phyloP scores from a whole-genome alignment of 176 grass and related monocot genomes.

The Aegilops tauschii region DNA sequence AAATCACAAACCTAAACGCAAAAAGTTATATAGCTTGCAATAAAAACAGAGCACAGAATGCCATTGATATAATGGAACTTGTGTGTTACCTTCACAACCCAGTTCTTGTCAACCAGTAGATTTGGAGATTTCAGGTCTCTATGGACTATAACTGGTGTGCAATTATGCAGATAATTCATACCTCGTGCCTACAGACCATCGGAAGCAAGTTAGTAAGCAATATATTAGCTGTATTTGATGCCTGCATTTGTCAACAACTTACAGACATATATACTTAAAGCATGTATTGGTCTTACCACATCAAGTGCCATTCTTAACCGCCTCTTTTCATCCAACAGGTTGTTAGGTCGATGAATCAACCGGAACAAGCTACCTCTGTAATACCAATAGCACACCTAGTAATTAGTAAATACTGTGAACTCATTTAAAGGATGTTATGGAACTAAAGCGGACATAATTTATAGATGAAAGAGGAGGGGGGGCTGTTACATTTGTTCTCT shows the following conservation, averaged over 20 bases:
- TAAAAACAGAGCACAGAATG: slow-evolving; percentile 5
- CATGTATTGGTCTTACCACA: slow-evolving; percentile 61
- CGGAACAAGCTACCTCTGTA: slow-evolving; percentile 93
- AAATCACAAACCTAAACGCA: slow-evolving; percentile 91
- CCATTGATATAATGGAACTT: slow-evolving; percentile 28
- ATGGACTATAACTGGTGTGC: slow-evolving; percentile 91
- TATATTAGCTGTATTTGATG: background rate
- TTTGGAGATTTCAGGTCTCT: slow-evolving; percentile 98
- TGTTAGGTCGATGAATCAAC: slow-evolving; percentile 93
- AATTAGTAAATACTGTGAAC: slow-evolving; percentile 19
- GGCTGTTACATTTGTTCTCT: slow-evolving; percentile 7
- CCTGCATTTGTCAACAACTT: slow-evolving; percentile 20
- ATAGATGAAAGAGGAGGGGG: slow-evolving; percentile 2
- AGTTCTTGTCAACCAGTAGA: slow-evolving; percentile 96
- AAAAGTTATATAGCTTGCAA: slow-evolving; percentile 19
- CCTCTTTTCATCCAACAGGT: slow-evolving; percentile 86
- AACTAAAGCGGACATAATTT: slow-evolving; percentile 20
- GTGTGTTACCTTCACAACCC: slow-evolving; percentile 94
- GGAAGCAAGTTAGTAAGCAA: slow-evolving; percentile 29
- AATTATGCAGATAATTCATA: slow-evolving; percentile 99
- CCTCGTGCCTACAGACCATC: slow-evolving; percentile 70
- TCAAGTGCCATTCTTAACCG: slow-evolving; percentile 92
- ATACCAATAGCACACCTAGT: slow-evolving; percentile 33
- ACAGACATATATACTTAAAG: slow-evolving; percentile 19
- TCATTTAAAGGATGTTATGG: slow-evolving; percentile 23